These are phyloP conservation scores for Carex cristatella DNA, from an alignment of 176 grass and related monocot species.

Conservation along the genomic window DNA sequence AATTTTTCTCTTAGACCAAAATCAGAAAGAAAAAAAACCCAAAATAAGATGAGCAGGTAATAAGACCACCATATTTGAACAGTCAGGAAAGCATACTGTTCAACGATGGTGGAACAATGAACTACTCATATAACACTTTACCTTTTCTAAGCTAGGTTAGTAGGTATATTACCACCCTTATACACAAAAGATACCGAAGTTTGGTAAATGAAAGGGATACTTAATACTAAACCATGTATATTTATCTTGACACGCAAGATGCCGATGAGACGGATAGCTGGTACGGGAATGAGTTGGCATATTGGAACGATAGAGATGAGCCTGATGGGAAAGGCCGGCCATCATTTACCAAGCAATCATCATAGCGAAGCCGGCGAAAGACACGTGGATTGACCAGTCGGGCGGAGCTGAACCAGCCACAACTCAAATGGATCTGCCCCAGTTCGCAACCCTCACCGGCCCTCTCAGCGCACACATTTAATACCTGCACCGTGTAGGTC, in stretches of 20 bases:
- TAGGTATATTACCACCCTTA: neutral
- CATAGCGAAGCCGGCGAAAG: slow-evolving; percentile 59
- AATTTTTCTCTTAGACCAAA: slow-evolving; percentile 10
- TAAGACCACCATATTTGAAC: slow-evolving; percentile 22
- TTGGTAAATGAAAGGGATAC: neutral
- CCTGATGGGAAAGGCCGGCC: slow-evolving; percentile 53
- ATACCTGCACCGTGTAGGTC: slow-evolving; percentile 78
- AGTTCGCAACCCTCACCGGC: slow-evolving; percentile 35
- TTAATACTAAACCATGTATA: neutral
- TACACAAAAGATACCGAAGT: neutral
- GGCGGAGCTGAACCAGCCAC: slow-evolving; percentile 91
- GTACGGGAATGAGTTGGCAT: slow-evolving; percentile 72
- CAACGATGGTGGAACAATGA: slow-evolving; percentile 22
- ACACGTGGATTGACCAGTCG: slow-evolving; percentile 61
- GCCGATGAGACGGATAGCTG: slow-evolving; percentile 25
- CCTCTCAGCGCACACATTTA: slow-evolving; percentile 43
- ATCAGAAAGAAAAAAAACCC: neutral
- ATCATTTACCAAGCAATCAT: slow-evolving; percentile 92
- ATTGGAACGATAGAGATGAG: slow-evolving; percentile 64
- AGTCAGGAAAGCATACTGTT: slow-evolving; percentile 21
- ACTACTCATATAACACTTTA: neutral
- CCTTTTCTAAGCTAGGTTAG: neutral
- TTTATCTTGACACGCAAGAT: slow-evolving; percentile 20
- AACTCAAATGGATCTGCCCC: slow-evolving; percentile 65
- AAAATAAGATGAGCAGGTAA: neutral